Conservation (phyloP, 345 rosid genomes). For the Stellera chamaejasme region DNA sequence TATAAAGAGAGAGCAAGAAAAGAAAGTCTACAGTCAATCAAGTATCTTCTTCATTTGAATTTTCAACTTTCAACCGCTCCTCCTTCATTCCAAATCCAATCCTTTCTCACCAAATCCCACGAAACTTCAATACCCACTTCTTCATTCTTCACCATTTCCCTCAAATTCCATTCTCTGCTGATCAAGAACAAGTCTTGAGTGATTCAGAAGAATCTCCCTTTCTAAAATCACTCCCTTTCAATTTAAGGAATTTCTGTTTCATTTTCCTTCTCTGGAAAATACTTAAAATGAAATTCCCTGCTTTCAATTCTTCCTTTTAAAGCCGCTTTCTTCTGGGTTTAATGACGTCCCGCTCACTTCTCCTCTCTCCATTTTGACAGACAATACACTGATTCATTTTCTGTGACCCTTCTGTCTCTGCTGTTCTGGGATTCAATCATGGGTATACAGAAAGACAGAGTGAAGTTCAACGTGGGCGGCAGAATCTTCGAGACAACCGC, state of each 20-base stretch:
- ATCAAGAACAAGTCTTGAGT: neutral
- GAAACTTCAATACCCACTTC: constrained; percentile 39
- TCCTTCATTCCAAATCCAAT: constrained; percentile 10
- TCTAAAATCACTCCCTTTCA: constrained; percentile 15
- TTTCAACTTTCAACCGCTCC: constrained; percentile 20
- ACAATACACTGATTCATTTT: neutral
- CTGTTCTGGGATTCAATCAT: constrained; percentile 20
- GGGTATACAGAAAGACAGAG: constrained; percentile 64
- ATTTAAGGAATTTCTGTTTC: constrained; percentile 11
- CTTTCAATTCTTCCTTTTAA: neutral
- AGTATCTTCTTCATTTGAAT: constrained; percentile 8
- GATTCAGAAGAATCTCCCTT: neutral
- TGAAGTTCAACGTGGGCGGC: constrained; percentile 90
- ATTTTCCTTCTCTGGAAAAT: neutral
- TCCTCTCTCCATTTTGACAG: neutral
- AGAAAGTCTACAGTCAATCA: neutral
- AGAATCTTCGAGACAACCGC: constrained; percentile 84
- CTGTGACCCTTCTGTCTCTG: neutral
- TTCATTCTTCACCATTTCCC: constrained; percentile 15
- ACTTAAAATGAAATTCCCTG: constrained; percentile 12
- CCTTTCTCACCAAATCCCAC: constrained; percentile 17
- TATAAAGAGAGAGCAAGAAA: constrained; percentile 1
- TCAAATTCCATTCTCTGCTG: constrained; percentile 4
- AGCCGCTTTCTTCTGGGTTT: neutral
- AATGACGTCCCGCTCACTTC: neutral